These are phyloP conservation scores for Aegle marmelos DNA, from an alignment of 345 rosid genomes.

Conservation along the genomic window DNA sequence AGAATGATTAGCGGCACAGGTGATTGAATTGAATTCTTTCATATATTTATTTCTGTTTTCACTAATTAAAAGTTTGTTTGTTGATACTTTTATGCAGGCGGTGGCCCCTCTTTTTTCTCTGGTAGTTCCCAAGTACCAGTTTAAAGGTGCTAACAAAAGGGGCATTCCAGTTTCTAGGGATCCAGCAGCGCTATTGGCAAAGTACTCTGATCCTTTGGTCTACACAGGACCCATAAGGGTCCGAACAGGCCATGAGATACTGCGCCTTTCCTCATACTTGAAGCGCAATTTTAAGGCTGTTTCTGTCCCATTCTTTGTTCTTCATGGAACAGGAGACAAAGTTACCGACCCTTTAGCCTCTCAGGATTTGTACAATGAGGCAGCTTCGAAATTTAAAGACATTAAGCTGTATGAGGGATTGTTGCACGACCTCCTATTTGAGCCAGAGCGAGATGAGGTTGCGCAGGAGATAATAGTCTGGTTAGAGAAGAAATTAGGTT, in stretches of 20 bases:
- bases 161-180: slow-evolving; percentile 97
- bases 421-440: slow-evolving; percentile 92
- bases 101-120: slow-evolving; percentile 89
- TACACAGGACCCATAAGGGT: slow-evolving; percentile 97
- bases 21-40: neutral
- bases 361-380: slow-evolving; percentile 71
- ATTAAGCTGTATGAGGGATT: slow-evolving; percentile 88
- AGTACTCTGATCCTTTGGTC: slow-evolving; percentile 91
- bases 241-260: slow-evolving; percentile 91
- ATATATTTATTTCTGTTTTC: neutral
- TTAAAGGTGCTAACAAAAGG: slow-evolving; percentile 97
- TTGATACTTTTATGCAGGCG: slow-evolving; percentile 46
- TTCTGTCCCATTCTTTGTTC: slow-evolving; percentile 82
- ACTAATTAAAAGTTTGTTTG: neutral
- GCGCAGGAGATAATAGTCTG: slow-evolving; percentile 77
- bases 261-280: slow-evolving; percentile 75
- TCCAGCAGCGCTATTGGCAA: slow-evolving; percentile 85
- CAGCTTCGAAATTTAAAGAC: slow-evolving; percentile 76
- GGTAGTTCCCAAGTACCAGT: slow-evolving; percentile 77
- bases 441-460: slow-evolving; percentile 85
- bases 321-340: slow-evolving; percentile 88
- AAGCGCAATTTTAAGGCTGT: slow-evolving; percentile 62
- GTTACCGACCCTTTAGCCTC: slow-evolving; percentile 96
- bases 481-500: slow-evolving; percentile 72
- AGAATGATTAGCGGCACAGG: neutral